Base-by-base conservation (phyloP, 805 yeast genomes). In the Metschnikowia noctiluminum region DNA sequence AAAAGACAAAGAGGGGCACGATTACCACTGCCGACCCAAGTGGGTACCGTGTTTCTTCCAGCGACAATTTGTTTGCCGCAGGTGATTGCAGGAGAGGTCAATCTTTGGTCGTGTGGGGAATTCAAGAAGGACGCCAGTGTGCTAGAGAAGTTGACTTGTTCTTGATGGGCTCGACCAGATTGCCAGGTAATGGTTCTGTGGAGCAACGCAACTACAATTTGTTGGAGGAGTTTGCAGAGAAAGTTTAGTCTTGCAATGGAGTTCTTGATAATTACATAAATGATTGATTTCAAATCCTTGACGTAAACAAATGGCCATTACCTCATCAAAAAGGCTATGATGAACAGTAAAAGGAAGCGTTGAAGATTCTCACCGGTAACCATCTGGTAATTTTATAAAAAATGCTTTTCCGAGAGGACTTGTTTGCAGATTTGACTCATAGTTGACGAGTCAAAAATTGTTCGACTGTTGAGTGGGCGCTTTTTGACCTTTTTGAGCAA, bases 31-130 rank as follows among this genome's bases (percentile, higher is more conserved):
- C 78, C 35, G 78, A 77, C 56, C 74, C 84, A 15, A 72, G 73
- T 51, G 81, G 80, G 49, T 92, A 92, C 79, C 77, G 79, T 52
- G 90, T 89, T 49, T 68, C 70, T 32, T 71, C 72, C 11, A 76
- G 70, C 38, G 86, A 77, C 51, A 90, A 89, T 59, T 63, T 90
- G 52, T 92, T 91, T 63, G 89, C 97, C 42, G 97, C 98, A 43
- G 99, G 99, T 72, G 99, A 92, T 70, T 94, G 98, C 74, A 87
- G 99, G 78, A 85, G 98, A 73, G 99, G 99, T 28, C 99, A 92
- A 76, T 89, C 97, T 2, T 80, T 92, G 68, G 92, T 92, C 67
- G 99, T 92, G 48, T 94, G 98, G 98, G 99, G 98, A 73, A 92
- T 92, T 60, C 98, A 94, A 74, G 99, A 92, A 73, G 99, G 99